Conservation (phyloP, 768 basidiomycete genomes). For the Pholiota conissans region DNA sequence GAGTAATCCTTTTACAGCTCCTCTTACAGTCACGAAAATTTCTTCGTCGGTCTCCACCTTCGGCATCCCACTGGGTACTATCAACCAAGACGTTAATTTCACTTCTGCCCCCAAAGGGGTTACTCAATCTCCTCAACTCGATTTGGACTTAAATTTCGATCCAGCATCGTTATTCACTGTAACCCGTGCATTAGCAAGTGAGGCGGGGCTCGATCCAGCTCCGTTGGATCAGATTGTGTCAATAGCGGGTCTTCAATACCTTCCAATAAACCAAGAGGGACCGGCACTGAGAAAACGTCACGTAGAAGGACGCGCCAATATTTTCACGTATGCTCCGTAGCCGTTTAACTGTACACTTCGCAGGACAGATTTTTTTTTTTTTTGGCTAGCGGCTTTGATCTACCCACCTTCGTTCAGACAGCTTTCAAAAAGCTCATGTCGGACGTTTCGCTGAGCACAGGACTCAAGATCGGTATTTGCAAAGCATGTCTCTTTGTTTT, state of each 20-base stretch:
- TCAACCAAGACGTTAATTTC: constrained; percentile 54
- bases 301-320: constrained; percentile 27
- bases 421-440: constrained; percentile 67
- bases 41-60: constrained; percentile 60
- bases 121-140: constrained; percentile 55
- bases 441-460: constrained; percentile 56
- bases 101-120: constrained; percentile 49
- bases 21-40: constrained; percentile 57
- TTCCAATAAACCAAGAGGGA: constrained; percentile 34
- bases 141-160: constrained; percentile 68
- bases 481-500: not conserved
- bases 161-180: constrained; percentile 70
- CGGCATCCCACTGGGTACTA: constrained; percentile 63
- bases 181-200: constrained; percentile 63
- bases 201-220: constrained; percentile 57
- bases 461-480: constrained; percentile 55
- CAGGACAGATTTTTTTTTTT: not conserved
- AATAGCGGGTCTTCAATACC: constrained; percentile 66
- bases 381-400: constrained; percentile 58
- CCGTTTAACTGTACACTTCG: not conserved
- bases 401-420: constrained; percentile 59
- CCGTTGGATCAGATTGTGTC: constrained; percentile 68
- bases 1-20: constrained; percentile 66
- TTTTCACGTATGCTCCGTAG: constrained; percentile 48
- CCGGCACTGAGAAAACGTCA: constrained; percentile 31